A percentile compares a stretch with the other conserved stretches of the same genome.
phyloP scores from a whole-genome alignment of 805 yeast genomes.

The Wickerhamiella nectarea region DNA sequence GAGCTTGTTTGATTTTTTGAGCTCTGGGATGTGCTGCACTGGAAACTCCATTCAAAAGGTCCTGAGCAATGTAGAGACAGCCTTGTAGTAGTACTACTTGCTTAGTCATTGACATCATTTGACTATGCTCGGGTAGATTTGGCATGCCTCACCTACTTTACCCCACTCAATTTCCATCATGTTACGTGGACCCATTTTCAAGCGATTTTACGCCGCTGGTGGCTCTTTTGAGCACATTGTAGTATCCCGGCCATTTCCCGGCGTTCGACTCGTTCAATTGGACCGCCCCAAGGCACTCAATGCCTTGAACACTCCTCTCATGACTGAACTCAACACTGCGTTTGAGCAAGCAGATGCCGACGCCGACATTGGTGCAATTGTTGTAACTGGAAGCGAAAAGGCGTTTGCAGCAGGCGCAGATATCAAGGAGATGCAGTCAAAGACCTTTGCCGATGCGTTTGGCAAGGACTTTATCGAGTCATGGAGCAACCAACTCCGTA shows the following conservation, averaged over 20 bases:
- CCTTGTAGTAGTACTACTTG: too few species aligned
- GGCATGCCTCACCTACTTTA: neutral
- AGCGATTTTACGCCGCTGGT: slow-evolving; percentile 16
- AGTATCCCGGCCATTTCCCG: slow-evolving; percentile 29
- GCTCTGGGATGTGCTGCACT: neutral
- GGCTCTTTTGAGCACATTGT: slow-evolving; percentile 27
- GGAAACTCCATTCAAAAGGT: slow-evolving; percentile 10
- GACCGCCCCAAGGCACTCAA: slow-evolving; percentile 36
- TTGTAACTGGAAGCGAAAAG: slow-evolving; percentile 33
- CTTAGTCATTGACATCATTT: too few species aligned
- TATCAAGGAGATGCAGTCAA: slow-evolving; percentile 36
- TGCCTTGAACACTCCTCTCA: slow-evolving; percentile 29
- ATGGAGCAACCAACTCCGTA: slow-evolving; percentile 30
- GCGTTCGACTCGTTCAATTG: slow-evolving; percentile 30
- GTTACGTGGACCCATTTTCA: slow-evolving; percentile 2
- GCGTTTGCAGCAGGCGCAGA: slow-evolving; percentile 48
- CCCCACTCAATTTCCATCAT: neutral
- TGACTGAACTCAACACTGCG: slow-evolving; percentile 30
- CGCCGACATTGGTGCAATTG: slow-evolving; percentile 32
- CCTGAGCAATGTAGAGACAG: too few species aligned
- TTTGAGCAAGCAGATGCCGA: slow-evolving; percentile 28
- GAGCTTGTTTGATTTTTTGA: neutral
- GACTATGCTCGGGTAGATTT: too few species aligned
- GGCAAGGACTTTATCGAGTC: slow-evolving; percentile 27
- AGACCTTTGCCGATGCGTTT: slow-evolving; percentile 28